Base-by-base conservation (phyloP, 345 rosid genomes). In the Pistacia vera region DNA sequence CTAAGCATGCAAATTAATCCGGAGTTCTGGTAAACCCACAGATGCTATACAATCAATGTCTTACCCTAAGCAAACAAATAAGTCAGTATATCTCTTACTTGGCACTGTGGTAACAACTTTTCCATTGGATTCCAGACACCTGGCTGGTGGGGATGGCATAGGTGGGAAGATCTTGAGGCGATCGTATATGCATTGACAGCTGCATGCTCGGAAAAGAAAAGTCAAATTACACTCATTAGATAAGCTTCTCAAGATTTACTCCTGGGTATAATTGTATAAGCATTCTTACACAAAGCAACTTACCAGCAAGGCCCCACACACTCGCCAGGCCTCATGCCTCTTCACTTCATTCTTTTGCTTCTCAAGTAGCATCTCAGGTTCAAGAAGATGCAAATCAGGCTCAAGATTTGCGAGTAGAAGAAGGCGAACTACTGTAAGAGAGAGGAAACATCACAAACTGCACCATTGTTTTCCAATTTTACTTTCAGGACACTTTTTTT, bases 321-420 rank as follows among this genome's bases (percentile, higher is more conserved):
- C 93, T 63, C 85, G 97, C 97, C 98, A 92, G 68, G 97, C 98
- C 85, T 96, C 98, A 71, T 87, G 86, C 84, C 92, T 90, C 89
- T 96, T 93, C 80, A 89, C 78, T 86, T 86, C 95, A 81, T 93
- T 96, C 84, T 89, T 92, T 78, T 92, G 97, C 84, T 78, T 89
- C 82, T 93, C 97, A 75, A 86, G 91, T 76, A 89, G 83, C 90
- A 92, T 81, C 83, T 93, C 98, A 16, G 97, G 95, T 88, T 96
- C 94, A 67, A 93, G 97, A 85, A 92, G 92, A 28, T 74, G 79
- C 75, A 93, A 84, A 81, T 96, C 93, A 57, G 93, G 90, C 82
- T 87, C 86, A 44, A 96, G 91, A 80, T 93, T 92, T 70, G 98
- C 89, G 71, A 96, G 75, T 77, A 96, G 68, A 78, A 92, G 92